Conservation (phyloP, 2,329 filamentous ascomycete genomes). For the Xylariaceae sp. region DNA sequence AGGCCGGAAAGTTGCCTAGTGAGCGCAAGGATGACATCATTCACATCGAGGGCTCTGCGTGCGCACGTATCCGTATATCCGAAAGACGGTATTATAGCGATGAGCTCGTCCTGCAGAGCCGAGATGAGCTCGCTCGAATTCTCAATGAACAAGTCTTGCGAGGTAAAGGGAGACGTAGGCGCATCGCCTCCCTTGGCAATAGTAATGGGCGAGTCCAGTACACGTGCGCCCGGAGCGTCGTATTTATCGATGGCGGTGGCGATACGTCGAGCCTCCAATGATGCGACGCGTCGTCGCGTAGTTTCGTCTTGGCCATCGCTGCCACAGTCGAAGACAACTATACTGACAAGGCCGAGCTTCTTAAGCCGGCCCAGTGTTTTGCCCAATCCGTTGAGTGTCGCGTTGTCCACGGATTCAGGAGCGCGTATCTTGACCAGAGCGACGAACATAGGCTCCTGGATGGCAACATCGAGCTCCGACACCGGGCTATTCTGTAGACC, state of each 20-base stretch:
- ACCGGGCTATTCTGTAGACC: conserved; percentile 13
- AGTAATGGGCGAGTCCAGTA: conserved; percentile 56
- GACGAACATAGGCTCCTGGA: conserved; percentile 51
- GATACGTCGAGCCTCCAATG: conserved; percentile 65
- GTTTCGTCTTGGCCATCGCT: conserved; percentile 31
- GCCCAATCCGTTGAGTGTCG: conserved; percentile 67
- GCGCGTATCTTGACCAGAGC: conserved; percentile 80
- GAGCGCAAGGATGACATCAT: conserved; percentile 69
- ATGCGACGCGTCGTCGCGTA: conserved; percentile 41
- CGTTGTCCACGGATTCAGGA: conserved; percentile 64
- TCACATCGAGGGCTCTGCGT: conserved; percentile 39
- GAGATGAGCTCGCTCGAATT: conserved; percentile 54
- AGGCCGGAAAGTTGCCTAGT: conserved; percentile 70
- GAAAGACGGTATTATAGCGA: conserved; percentile 61
- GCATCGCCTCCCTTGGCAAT: conserved; percentile 27
- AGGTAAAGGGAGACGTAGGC: conserved; percentile 32
- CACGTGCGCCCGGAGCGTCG: conserved; percentile 61
- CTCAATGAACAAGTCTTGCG: conserved; percentile 36
- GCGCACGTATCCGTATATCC: conserved; percentile 39
- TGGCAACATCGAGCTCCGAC: conserved; percentile 42
- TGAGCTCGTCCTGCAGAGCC: conserved; percentile 61
- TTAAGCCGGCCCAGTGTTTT: conserved; percentile 79
- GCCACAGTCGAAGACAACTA: conserved; percentile 74
- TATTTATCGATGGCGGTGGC: conserved; percentile 68
- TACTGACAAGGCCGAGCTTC: conserved; percentile 72